These are phyloP conservation scores for Nepenthes gracilis DNA, from an alignment of 148 eudicot genomes.

Conservation along the genomic window DNA sequence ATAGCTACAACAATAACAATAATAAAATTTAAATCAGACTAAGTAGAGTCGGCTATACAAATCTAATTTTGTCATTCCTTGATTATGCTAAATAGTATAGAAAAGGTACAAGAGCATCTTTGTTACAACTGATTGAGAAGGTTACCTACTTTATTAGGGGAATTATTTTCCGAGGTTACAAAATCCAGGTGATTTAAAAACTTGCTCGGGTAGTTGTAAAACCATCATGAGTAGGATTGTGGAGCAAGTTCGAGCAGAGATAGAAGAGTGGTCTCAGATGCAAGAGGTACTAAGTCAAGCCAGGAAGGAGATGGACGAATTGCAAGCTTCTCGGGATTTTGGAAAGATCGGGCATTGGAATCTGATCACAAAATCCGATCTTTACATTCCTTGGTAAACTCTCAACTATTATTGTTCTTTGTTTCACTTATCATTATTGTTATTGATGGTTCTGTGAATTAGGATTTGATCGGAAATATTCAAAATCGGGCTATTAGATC, in stretches of 20 bases:
- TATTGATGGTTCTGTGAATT: no score
- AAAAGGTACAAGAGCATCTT: no score
- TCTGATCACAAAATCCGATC: constrained; percentile 39
- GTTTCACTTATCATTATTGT: no score
- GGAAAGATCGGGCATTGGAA: constrained; percentile 68
- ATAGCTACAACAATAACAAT: no score
- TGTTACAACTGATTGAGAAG: not conserved
- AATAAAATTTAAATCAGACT: no score
- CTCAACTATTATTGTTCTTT: not conserved
- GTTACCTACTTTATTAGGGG: not conserved
- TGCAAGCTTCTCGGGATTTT: constrained; percentile 74
- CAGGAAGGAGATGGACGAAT: constrained; percentile 74
- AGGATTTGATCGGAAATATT: no score
- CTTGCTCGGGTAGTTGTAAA: constrained; percentile 69
- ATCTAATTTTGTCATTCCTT: no score
- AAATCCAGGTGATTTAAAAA: constrained; percentile 26
- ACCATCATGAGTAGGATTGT: constrained; percentile 60
- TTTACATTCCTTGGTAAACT: constrained; percentile 41
- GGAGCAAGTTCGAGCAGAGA: constrained; percentile 89
- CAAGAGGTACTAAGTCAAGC: constrained; percentile 80
- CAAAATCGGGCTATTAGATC: no score
- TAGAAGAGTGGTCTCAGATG: constrained; percentile 97
- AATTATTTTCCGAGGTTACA: constrained; percentile 24
- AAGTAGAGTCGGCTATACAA: no score
- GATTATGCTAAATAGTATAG: no score